Percentiles rank a stretch among this genome's conserved stretches.
These are phyloP conservation scores for Candida railenensis DNA, from an alignment of 805 yeast genomes.

Conservation along the genomic window DNA sequence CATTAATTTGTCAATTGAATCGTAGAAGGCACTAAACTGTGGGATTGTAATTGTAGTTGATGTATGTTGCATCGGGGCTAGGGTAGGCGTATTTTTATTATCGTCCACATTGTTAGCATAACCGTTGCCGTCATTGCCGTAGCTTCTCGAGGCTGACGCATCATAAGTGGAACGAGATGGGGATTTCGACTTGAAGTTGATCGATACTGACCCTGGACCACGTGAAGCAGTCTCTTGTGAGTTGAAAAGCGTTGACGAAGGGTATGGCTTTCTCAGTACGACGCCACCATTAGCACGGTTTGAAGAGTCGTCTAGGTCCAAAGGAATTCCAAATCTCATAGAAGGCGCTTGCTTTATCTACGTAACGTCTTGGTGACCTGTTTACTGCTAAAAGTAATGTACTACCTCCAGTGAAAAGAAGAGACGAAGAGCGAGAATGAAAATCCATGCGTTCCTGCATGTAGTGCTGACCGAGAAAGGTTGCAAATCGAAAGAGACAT, in stretches of 20 bases:
- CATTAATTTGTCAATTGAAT: neutral
- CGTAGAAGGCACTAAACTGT: neutral
- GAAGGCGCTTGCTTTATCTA: too few species aligned
- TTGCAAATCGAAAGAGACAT: too few species aligned
- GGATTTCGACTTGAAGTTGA: neutral
- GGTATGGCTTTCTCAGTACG: neutral
- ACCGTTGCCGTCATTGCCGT: neutral
- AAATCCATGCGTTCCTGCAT: too few species aligned
- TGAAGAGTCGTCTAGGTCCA: slow-evolving; percentile 14
- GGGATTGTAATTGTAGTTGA: neutral
- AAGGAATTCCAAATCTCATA: slow-evolving; percentile 31
- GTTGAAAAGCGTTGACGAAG: neutral
- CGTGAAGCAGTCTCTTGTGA: too few species aligned
- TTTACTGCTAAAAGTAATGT: too few species aligned
- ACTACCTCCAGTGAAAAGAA: too few species aligned
- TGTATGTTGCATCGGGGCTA: too few species aligned
- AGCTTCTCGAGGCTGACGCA: neutral
- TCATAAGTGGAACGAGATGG: neutral
- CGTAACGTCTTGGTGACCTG: too few species aligned
- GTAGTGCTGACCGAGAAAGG: too few species aligned
- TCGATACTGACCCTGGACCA: too few species aligned
- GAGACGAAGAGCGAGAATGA: too few species aligned
- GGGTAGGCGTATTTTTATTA: too few species aligned
- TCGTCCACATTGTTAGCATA: neutral
- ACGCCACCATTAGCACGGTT: neutral